Evolutionary conservation across 2,329 filamentous ascomycete species (phyloP).

Genomic region (Xenoacremonium recifei): DNA sequence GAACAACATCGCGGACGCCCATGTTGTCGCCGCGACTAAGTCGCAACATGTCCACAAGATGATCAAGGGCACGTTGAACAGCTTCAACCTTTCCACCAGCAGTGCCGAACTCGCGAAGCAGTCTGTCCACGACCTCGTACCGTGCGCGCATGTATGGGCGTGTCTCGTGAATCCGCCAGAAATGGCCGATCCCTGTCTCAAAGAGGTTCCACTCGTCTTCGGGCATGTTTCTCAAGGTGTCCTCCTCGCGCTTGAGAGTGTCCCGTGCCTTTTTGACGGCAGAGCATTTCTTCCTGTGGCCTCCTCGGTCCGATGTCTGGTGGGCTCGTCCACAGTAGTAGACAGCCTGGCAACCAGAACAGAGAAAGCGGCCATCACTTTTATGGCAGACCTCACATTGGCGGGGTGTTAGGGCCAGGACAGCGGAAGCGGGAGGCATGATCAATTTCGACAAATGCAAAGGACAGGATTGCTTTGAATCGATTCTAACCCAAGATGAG

Average conservation of each 20-base stretch:
- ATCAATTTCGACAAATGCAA: too few species aligned
- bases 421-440: too few species aligned
- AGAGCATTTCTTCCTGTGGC: slow-evolving; percentile 41
- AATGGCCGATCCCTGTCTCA: slow-evolving; percentile 36
- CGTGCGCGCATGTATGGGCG: slow-evolving; percentile 42
- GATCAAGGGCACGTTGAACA: slow-evolving; percentile 35
- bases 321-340: slow-evolving; percentile 46
- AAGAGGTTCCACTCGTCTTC: slow-evolving; percentile 35
- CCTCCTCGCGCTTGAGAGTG: slow-evolving; percentile 34
- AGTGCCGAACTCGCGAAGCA: slow-evolving; percentile 29
- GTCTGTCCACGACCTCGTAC: slow-evolving; percentile 27
- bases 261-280: slow-evolving; percentile 30
- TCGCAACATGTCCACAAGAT: slow-evolving; percentile 42
- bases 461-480: too few species aligned
- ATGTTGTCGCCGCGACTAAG: slow-evolving; percentile 45
- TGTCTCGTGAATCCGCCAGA: slow-evolving; percentile 41
- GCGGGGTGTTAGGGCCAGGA: too few species aligned
- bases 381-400: slow-evolving; percentile 14
- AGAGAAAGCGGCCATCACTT: slow-evolving; percentile 27
- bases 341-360: slow-evolving; percentile 40
- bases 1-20: slow-evolving; percentile 39
- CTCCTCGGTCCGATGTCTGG: slow-evolving; percentile 34
- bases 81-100: slow-evolving; percentile 21
- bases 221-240: slow-evolving; percentile 31
- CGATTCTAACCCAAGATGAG: too few species aligned